Base-by-base conservation (phyloP, 345 rosid species). In the Conringia planisiliqua region DNA sequence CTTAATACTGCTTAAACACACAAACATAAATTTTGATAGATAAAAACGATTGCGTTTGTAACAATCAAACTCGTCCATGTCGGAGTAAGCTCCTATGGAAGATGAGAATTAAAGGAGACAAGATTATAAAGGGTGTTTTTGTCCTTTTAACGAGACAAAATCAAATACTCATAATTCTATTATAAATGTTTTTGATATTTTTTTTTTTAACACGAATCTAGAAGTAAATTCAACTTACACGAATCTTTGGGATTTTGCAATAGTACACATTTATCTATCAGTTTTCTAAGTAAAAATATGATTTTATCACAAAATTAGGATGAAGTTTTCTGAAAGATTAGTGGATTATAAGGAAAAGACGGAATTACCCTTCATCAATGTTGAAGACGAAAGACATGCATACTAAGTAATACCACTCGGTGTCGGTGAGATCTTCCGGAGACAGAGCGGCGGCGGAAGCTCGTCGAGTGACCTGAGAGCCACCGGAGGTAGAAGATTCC, bases 401-500 rank as follows among this genome's bases (percentile, higher is more conserved):
- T 48, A 94, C 97, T 82, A 94, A 79, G 84, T 88, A 94, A 60
- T 90, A 94, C 98, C 98, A 94, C 78, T 94, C 97, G 5, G 97
- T 80, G 83, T 92, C 94, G 36, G 97, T 80, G 48, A 95, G 98
- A 79, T 95, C 99, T 68, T 90, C 99, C 6, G 97, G 98, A 6
- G 98, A 95, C 29, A 95, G 85, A 22, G 98, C 87, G 18, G 85
- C 87, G 16, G 96, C 87, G 32, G 91, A 89, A 73, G 91, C 85
- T 80, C 85, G 86, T 67, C 70, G 40, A 61, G 54, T 59, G 39
- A 71, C 48, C 18, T 71, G 81, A 65, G 81, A 77, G 35, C 72
- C 40, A 61, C 85, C 82, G 65, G 83, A 92, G 17, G 89, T 80
- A 18, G 72, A 82, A 52, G 84, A 82, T 75, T 89, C 89, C 10